These are phyloP conservation scores for Phytophthora citrophthora DNA, from an alignment of 352 stramenopile species.

Conservation along the genomic window DNA sequence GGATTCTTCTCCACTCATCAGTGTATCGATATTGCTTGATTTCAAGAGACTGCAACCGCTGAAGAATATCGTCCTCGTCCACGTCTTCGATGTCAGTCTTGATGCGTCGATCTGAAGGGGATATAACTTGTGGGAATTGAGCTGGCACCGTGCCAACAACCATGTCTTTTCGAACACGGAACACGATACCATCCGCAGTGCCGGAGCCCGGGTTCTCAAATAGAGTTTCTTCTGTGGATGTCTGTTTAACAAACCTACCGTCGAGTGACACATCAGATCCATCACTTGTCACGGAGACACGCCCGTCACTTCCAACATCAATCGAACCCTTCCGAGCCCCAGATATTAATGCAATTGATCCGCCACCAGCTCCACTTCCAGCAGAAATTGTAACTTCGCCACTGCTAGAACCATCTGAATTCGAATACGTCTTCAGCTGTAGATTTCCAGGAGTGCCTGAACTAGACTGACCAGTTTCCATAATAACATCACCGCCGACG, in stretches of 20 bases:
- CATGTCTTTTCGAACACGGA: constrained; percentile 49
- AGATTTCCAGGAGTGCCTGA: constrained; percentile 12
- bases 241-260: constrained; percentile 29
- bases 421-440: constrained; percentile 5
- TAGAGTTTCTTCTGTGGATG: constrained; percentile 21
- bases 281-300: constrained; percentile 16
- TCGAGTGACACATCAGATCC: constrained; percentile 23
- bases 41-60: constrained; percentile 84
- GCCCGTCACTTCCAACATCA: constrained; percentile 26
- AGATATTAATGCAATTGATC: constrained; percentile 32
- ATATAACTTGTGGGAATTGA: constrained; percentile 87
- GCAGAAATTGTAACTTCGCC: constrained; percentile 16
- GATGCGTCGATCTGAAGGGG: constrained; percentile 92
- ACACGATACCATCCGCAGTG: constrained; percentile 40
- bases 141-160: constrained; percentile 70
- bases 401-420: constrained; percentile 5
- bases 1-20: constrained; percentile 85
- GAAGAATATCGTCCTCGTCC: constrained; percentile 88
- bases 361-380: constrained; percentile 23
- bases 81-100: constrained; percentile 90
- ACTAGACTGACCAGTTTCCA: constrained; percentile 12
- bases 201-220: constrained; percentile 32
- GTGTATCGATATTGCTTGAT: constrained; percentile 92
- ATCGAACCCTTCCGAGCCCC: constrained; percentile 26
- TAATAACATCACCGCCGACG: constrained; percentile 27